Conservation (phyloP, 495 filamentous ascomycete genomes). For the Neurospora hispaniola region DNA sequence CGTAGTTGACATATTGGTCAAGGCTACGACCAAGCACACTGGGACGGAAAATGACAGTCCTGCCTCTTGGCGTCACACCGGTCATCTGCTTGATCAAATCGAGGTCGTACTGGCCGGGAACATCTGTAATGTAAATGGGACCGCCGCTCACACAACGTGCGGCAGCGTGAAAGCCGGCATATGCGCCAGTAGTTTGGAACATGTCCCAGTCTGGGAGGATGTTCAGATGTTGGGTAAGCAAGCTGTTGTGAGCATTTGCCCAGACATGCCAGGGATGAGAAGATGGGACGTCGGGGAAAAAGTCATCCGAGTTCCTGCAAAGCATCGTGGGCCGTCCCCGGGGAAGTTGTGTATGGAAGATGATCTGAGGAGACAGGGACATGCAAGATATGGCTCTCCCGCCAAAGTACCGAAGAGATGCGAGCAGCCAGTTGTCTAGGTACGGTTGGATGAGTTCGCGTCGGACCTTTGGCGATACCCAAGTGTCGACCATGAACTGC, state of each 20-base stretch:
- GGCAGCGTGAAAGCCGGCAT: conserved; percentile 75
- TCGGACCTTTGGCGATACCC: conserved; percentile 55
- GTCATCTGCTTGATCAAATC: conserved; percentile 69
- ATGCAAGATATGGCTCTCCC: conserved; percentile 82
- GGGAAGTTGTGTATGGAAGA: conserved; percentile 76
- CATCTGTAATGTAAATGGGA: conserved; percentile 87
- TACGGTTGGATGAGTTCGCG: conserved; percentile 60
- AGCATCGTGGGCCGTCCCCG: conserved; percentile 56
- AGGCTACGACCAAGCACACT: conserved; percentile 57
- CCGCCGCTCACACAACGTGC: conserved; percentile 84
- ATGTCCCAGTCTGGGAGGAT: conserved; percentile 88
- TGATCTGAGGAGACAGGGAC: conserved; percentile 70
- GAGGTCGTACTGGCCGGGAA: conserved; percentile 68
- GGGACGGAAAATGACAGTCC: conserved; percentile 68
- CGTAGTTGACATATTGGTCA: conserved; percentile 63
- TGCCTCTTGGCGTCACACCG: conserved; percentile 49
- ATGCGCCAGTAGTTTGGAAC: conserved; percentile 82
- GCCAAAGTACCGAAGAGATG: conserved; percentile 66
- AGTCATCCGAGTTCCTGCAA: conserved; percentile 88
- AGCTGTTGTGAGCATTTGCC: conserved; percentile 82
- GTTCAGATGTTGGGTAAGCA: conserved; percentile 56
- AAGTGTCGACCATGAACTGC: conserved; percentile 75
- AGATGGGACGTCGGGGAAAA: conserved; percentile 66
- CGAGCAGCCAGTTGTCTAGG: conserved; percentile 76
- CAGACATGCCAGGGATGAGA: conserved; percentile 94